These are phyloP conservation scores for Silene conica DNA, from an alignment of 148 eudicot species.

Conservation along the genomic window DNA sequence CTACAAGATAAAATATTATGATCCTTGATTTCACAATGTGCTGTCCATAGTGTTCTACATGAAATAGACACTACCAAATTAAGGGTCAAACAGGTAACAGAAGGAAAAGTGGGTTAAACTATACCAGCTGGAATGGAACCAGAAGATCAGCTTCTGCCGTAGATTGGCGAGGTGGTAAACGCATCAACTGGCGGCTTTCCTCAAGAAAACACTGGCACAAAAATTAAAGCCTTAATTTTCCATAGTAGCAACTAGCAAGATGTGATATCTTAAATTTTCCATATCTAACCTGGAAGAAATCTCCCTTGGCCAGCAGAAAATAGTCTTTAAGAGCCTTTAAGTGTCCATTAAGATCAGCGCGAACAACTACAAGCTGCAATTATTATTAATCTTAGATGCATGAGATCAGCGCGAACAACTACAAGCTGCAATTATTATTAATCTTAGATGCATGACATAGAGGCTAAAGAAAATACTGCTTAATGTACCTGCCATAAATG, in stretches of 20 bases:
- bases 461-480: not conserved
- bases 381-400: constrained; percentile 20
- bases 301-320: constrained; percentile 94
- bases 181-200: constrained; percentile 92
- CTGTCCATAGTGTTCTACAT: not conserved
- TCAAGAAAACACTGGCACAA: constrained; percentile 81
- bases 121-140: constrained; percentile 97
- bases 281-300: constrained; percentile 83
- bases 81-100: not conserved
- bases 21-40: constrained; percentile 6
- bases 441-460: constrained; percentile 15
- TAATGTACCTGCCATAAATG: constrained; percentile 92
- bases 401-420: constrained; percentile 73
- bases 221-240: not conserved
- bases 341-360: constrained; percentile 95
- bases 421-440: constrained; percentile 66
- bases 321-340: constrained; percentile 94
- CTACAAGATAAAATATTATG: not conserved
- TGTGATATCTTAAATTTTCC: constrained; percentile 3
- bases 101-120: constrained; percentile 4
- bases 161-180: constrained; percentile 96
- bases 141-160: constrained; percentile 99
- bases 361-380: constrained; percentile 94
- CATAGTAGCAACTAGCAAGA: not conserved
- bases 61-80: constrained; percentile 3